Conservation (phyloP, 2,329 filamentous ascomycete genomes). For the Colletotrichum gigasporum region DNA sequence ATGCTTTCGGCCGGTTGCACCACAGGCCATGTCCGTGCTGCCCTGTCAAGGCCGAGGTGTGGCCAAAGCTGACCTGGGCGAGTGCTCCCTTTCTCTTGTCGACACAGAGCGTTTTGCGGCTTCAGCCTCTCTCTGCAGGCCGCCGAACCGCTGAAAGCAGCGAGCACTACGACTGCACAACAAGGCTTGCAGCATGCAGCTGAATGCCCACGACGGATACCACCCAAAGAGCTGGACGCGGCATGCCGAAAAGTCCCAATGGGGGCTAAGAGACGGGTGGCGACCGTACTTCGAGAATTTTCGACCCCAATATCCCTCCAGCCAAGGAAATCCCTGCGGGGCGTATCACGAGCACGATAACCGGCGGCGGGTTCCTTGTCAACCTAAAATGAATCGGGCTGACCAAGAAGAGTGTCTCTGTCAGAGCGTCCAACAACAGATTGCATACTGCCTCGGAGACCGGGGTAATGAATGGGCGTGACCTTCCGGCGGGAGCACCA, state of each 20-base stretch:
- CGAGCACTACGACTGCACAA: not conserved
- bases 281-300: constrained; percentile 10
- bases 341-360: constrained; percentile 18
- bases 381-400: constrained; percentile 16
- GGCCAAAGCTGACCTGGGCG: constrained; percentile 12
- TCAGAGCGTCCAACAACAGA: not conserved
- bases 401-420: not conserved
- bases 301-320: constrained; percentile 18
- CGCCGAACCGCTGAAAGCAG: not conserved
- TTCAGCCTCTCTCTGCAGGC: not conserved
- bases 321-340: constrained; percentile 22
- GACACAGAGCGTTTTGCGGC: not conserved
- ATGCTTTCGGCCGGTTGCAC: constrained; percentile 24
- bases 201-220: not conserved
- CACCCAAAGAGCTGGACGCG: not conserved
- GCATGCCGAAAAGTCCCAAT: not conserved
- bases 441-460: not conserved
- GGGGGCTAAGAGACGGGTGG: constrained; percentile 5
- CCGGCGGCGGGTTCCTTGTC: constrained; percentile 6
- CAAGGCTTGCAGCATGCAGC: constrained; percentile 1
- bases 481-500: not conserved
- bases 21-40: constrained; percentile 9
- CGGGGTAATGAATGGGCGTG: not conserved
- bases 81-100: not conserved
- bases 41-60: constrained; percentile 21